Percentiles rank a stretch among this genome's conserved stretches.
These are phyloP conservation scores for Entomortierella parvispora DNA, from an alignment of 192 early-diverging fungal genomes.

Conservation along the genomic window DNA sequence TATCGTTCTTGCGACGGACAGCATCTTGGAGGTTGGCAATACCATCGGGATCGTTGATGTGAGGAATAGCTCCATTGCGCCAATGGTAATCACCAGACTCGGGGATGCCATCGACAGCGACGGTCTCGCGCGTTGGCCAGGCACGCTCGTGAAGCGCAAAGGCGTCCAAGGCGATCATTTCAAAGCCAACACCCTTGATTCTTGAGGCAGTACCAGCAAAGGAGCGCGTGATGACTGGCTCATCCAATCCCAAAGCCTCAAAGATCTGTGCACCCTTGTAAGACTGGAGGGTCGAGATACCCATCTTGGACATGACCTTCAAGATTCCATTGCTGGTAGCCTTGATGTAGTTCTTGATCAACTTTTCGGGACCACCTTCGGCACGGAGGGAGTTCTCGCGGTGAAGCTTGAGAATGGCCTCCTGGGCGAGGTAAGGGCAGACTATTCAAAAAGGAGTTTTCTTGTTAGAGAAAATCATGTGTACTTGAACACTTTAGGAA, in stretches of 20 bases:
- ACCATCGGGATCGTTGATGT: constrained; percentile 90
- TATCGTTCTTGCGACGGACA: constrained; percentile 90
- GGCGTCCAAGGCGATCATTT: constrained; percentile 86
- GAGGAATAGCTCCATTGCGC: constrained; percentile 91
- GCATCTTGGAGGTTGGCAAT: constrained; percentile 96
- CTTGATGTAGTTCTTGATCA: constrained; percentile 86
- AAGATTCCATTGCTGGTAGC: constrained; percentile 93
- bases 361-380: constrained; percentile 70
- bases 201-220: constrained; percentile 97
- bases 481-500: constrained; percentile 1
- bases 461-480: neutral
- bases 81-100: constrained; percentile 98
- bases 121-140: constrained; percentile 78
- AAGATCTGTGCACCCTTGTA: constrained; percentile 99
- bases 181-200: constrained; percentile 86
- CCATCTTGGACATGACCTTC: constrained; percentile 99
- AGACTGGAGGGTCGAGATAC: constrained; percentile 95
- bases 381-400: constrained; percentile 80
- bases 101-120: constrained; percentile 74
- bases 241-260: constrained; percentile 93
- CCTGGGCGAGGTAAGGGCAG: constrained; percentile 93
- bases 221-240: constrained; percentile 87
- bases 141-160: constrained; percentile 86
- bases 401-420: constrained; percentile 89
- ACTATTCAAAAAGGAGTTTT: constrained; percentile 41